A percentile compares a stretch with the other conserved stretches of the same genome.
Conservation (phyloP, 148 eudicot species). For the Persicaria tinctoria region DNA sequence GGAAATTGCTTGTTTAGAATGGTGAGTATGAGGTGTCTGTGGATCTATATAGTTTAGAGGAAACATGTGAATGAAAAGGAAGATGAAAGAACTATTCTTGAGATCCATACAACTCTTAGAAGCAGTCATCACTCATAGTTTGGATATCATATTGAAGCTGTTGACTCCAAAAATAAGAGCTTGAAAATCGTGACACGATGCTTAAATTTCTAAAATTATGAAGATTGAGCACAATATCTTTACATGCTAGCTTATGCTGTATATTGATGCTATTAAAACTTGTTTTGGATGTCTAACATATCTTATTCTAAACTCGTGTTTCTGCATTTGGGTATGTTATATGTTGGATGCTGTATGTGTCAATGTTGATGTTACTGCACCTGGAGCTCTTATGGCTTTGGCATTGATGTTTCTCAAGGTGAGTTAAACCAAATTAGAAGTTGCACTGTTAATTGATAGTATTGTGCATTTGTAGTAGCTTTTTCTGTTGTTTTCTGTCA, state of each 20-base stretch:
- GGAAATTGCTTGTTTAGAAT: background rate
- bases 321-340: constrained; percentile 24
- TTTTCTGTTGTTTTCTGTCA: background rate
- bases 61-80: background rate
- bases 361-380: constrained; percentile 94
- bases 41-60: background rate
- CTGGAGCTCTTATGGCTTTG: constrained; percentile 86
- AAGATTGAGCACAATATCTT: background rate
- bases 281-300: background rate
- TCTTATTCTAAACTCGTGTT: background rate
- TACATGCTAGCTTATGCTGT: background rate
- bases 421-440: constrained; percentile 12
- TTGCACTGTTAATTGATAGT: background rate
- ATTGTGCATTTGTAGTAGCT: background rate
- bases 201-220: constrained; percentile 3
- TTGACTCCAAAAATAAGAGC: background rate
- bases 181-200: background rate
- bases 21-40: background rate
- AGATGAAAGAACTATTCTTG: background rate
- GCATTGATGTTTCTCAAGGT: constrained; percentile 95
- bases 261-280: background rate
- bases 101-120: background rate
- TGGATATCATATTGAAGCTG: background rate
- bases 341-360: constrained; percentile 57
- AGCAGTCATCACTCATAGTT: background rate